Percentiles rank a stretch among this genome's conserved stretches.
These are phyloP conservation scores for Metarhizium robertsii DNA, from an alignment of 2,329 filamentous ascomycete species.

Conservation along the genomic window DNA sequence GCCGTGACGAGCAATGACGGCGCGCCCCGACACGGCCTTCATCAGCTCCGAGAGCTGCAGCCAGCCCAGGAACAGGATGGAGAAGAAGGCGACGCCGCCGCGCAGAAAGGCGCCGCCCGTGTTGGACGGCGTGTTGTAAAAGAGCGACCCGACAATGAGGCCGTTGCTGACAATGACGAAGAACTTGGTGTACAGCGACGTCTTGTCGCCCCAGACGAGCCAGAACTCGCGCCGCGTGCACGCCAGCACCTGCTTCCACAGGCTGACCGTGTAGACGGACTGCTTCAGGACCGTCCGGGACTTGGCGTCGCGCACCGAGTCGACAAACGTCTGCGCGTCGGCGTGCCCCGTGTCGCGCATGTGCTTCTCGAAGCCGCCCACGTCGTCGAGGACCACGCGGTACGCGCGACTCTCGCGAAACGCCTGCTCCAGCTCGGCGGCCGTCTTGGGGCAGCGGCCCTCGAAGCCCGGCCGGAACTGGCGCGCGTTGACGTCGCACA, in stretches of 20 bases:
- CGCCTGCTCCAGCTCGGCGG: constrained; percentile 26
- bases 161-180: constrained; percentile 67
- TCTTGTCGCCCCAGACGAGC: constrained; percentile 66
- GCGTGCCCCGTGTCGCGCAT: constrained; percentile 56
- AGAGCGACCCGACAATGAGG: constrained; percentile 70
- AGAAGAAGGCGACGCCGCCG: constrained; percentile 42
- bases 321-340: constrained; percentile 60
- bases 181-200: constrained; percentile 67
- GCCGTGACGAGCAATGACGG: constrained; percentile 29
- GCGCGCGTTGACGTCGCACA: constrained; percentile 14
- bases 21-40: constrained; percentile 26
- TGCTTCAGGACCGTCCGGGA: constrained; percentile 29
- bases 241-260: constrained; percentile 59
- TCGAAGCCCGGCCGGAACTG: constrained; percentile 3
- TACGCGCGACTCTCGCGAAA: constrained; percentile 33
- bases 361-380: constrained; percentile 63
- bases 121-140: constrained; percentile 54
- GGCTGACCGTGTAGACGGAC: constrained; percentile 61
- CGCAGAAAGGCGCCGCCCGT: constrained; percentile 55
- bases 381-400: constrained; percentile 34
- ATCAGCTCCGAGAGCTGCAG: constrained; percentile 23
- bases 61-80: constrained; percentile 36
- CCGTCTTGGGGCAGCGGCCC: constrained; percentile 40
- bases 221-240: constrained; percentile 67
- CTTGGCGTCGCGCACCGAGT: constrained; percentile 50